These are phyloP conservation scores for Suillus decipiens DNA, from an alignment of 768 basidiomycete genomes.

Conservation along the genomic window DNA sequence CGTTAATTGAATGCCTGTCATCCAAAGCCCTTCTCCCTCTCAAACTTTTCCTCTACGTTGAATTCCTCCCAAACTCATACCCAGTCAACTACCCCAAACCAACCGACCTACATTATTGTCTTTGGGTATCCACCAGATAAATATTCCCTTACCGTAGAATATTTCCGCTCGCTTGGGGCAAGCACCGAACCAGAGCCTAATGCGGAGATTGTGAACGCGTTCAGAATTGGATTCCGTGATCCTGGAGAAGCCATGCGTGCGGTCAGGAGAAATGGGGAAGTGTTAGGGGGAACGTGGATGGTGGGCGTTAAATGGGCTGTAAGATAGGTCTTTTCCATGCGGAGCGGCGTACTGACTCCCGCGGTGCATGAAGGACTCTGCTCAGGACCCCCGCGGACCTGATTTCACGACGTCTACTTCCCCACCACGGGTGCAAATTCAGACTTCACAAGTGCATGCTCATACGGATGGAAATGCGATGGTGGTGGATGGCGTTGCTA, in stretches of 20 bases:
- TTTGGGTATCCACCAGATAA: slow-evolving; percentile 89
- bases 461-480: slow-evolving; percentile 37
- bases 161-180: slow-evolving; percentile 73
- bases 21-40: slow-evolving; percentile 24
- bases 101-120: slow-evolving; percentile 68
- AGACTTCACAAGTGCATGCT: slow-evolving; percentile 14
- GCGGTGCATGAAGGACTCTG: slow-evolving; percentile 49
- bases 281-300: slow-evolving; percentile 77
- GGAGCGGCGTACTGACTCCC: slow-evolving; percentile 1
- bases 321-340: slow-evolving; percentile 25
- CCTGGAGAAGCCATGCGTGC: slow-evolving; percentile 76
- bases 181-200: slow-evolving; percentile 69
- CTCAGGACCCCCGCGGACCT: slow-evolving; percentile 33
- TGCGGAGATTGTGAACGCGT: slow-evolving; percentile 75
- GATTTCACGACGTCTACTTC: slow-evolving; percentile 19
- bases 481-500: slow-evolving; percentile 46
- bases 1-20: neutral
- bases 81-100: slow-evolving; percentile 32
- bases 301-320: slow-evolving; percentile 87
- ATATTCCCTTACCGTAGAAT: slow-evolving; percentile 69
- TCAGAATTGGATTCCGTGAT: slow-evolving; percentile 74
- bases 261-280: slow-evolving; percentile 80
- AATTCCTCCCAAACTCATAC: slow-evolving; percentile 23
- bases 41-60: slow-evolving; percentile 18
- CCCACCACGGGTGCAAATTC: slow-evolving; percentile 12